A percentile compares a stretch with the other conserved stretches of the same genome.
These are phyloP conservation scores for Blastocystis sp. DNA, from an alignment of 352 stramenopile species.

Conservation along the genomic window DNA sequence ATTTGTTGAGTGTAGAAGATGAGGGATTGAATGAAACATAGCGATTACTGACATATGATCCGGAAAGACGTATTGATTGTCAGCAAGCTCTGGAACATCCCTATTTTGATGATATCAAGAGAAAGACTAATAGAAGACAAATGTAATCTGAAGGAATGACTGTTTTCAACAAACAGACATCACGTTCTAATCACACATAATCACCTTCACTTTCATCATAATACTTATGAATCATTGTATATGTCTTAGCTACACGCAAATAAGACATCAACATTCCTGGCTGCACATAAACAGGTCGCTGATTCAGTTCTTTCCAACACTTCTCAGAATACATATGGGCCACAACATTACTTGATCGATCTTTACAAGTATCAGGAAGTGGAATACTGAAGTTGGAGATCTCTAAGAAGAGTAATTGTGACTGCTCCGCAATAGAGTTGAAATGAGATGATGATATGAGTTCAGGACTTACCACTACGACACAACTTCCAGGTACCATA, in stretches of 20 bases:
- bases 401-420: slow-evolving; percentile 27
- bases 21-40: slow-evolving; percentile 47
- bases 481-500: slow-evolving; percentile 12
- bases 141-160: not conserved
- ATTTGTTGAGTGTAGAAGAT: slow-evolving; percentile 28
- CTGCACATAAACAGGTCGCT: slow-evolving; percentile 14
- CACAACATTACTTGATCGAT: slow-evolving; percentile 2
- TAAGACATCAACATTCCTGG: slow-evolving; percentile 47
- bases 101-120: slow-evolving; percentile 85
- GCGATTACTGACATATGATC: slow-evolving; percentile 87
- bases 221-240: slow-evolving; percentile 55
- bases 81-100: slow-evolving; percentile 87
- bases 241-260: slow-evolving; percentile 38
- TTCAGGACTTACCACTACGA: not conserved
- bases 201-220: slow-evolving; percentile 50
- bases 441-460: slow-evolving; percentile 12
- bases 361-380: not conserved
- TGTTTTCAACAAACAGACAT: not conserved
- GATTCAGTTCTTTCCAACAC: not conserved
- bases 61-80: slow-evolving; percentile 83
- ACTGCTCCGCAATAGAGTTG: slow-evolving; percentile 35
- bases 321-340: slow-evolving; percentile 18
- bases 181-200: slow-evolving; percentile 16
- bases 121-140: not conserved
- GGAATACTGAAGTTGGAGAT: slow-evolving; percentile 39